Conservation (phyloP, 345 rosid species). For the Populus nigra region DNA sequence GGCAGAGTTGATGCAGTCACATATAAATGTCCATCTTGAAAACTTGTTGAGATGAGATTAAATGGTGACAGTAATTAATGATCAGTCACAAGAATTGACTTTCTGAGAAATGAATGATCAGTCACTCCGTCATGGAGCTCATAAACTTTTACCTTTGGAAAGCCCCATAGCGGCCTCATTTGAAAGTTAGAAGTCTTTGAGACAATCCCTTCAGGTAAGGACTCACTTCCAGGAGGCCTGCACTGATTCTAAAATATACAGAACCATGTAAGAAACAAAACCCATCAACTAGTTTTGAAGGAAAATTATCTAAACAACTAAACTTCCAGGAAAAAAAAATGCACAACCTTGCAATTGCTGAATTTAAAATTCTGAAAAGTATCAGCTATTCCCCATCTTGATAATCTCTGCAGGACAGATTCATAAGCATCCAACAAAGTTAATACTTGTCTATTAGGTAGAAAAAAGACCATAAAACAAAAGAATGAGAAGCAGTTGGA, state of each 20-base stretch:
- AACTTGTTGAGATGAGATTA: no score
- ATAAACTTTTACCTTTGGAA: conserved; percentile 39
- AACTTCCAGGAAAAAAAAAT: background rate
- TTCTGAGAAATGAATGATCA: background rate
- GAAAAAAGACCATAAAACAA: no score
- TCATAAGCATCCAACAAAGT: no score
- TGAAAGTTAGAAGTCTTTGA: conserved; percentile 46
- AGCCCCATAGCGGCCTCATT: conserved; percentile 63
- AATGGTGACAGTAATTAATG: no score
- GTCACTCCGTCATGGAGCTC: background rate
- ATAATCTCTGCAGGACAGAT: conserved; percentile 37
- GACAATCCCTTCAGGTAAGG: conserved; percentile 54
- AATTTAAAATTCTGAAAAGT: conserved; percentile 19
- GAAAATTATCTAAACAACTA: background rate
- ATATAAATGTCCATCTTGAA: no score
- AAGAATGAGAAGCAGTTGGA: no score
- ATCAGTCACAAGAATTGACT: no score
- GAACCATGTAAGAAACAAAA: conserved; percentile 17
- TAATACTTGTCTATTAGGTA: no score
- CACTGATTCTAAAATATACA: conserved; percentile 37
- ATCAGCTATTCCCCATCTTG: conserved; percentile 32
- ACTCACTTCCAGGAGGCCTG: conserved; percentile 52
- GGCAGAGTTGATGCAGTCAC: no score
- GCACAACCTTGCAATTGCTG: conserved; percentile 45
- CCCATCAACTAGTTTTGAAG: background rate